Conservation (phyloP, 106 monocot species). For the Allium fistulosum region DNA sequence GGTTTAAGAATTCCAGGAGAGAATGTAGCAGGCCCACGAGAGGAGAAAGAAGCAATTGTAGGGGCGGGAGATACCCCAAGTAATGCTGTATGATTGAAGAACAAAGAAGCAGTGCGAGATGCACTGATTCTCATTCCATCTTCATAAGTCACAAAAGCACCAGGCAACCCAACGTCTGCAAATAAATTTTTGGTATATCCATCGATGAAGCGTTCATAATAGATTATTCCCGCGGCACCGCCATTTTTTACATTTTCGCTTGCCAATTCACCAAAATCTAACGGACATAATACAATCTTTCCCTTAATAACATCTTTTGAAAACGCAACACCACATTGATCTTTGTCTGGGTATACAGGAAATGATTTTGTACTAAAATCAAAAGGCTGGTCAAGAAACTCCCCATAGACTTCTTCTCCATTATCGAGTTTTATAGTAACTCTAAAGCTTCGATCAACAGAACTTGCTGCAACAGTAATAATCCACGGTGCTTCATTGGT, state of each 20-base stretch:
- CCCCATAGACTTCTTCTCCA: constrained; percentile 59
- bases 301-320: constrained; percentile 26
- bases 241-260: constrained; percentile 51
- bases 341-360: constrained; percentile 35
- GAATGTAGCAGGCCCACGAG: constrained; percentile 68
- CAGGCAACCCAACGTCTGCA: constrained; percentile 59
- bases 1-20: constrained; percentile 67
- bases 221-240: constrained; percentile 69
- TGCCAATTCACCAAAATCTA: constrained; percentile 62
- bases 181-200: constrained; percentile 44
- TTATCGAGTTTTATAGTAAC: constrained; percentile 41
- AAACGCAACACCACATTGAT: constrained; percentile 31
- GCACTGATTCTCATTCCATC: constrained; percentile 36
- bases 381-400: constrained; percentile 68
- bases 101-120: constrained; percentile 39
- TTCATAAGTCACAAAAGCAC: constrained; percentile 52
- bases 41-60: constrained; percentile 62
- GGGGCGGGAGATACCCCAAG: constrained; percentile 28
- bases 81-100: constrained; percentile 25
- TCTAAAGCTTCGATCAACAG: constrained; percentile 67
- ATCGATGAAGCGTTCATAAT: constrained; percentile 49
- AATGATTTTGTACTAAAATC: constrained; percentile 27
- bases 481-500: constrained; percentile 78
- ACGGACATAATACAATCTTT: constrained; percentile 83
- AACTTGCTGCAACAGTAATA: constrained; percentile 63